phyloP scores from a whole-genome alignment of 495 filamentous ascomycete species.

The Xylaria flabelliformis region DNA sequence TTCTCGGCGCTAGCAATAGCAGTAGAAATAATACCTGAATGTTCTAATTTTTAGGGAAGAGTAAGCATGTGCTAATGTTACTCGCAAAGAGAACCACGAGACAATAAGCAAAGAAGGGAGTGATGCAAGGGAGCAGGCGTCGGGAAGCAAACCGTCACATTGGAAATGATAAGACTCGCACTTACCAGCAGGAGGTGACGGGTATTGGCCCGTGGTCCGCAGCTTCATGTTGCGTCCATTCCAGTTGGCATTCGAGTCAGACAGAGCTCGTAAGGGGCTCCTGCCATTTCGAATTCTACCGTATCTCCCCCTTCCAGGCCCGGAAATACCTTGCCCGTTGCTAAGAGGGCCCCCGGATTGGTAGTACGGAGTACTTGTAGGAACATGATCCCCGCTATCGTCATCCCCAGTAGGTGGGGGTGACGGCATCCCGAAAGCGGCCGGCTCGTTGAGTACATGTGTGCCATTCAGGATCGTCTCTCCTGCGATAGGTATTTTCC shows the following conservation, averaged over 20 bases:
- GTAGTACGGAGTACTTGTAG: slow-evolving; percentile 46
- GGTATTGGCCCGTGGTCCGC: slow-evolving; percentile 49
- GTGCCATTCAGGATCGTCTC: slow-evolving; percentile 60
- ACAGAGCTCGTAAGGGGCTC: slow-evolving; percentile 65
- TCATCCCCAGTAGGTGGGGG: slow-evolving; percentile 38
- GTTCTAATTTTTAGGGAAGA: slow-evolving; percentile 44
- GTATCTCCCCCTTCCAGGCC: slow-evolving; percentile 79
- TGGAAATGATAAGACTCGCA: slow-evolving; percentile 15
- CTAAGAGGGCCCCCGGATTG: slow-evolving; percentile 43
- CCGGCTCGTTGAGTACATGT: slow-evolving; percentile 59
- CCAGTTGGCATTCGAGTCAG: slow-evolving; percentile 62
- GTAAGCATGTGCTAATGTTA: slow-evolving; percentile 15
- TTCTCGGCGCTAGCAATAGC: slow-evolving; percentile 91
- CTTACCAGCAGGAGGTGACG: slow-evolving; percentile 51
- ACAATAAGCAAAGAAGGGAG: background rate
- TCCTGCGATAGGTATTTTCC: slow-evolving; percentile 93
- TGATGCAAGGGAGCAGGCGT: background rate
- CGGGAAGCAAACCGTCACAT: background rate
- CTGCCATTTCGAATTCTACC: slow-evolving; percentile 69
- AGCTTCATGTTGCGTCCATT: slow-evolving; percentile 51
- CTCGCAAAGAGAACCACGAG: background rate
- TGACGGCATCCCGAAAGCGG: slow-evolving; percentile 35
- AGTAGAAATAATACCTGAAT: slow-evolving; percentile 81
- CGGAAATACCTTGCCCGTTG: slow-evolving; percentile 72
- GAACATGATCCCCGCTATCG: slow-evolving; percentile 41